Evolutionary conservation across 805 yeast genomes (phyloP).

Genomic region (Saccharomyces jurei): DNA sequence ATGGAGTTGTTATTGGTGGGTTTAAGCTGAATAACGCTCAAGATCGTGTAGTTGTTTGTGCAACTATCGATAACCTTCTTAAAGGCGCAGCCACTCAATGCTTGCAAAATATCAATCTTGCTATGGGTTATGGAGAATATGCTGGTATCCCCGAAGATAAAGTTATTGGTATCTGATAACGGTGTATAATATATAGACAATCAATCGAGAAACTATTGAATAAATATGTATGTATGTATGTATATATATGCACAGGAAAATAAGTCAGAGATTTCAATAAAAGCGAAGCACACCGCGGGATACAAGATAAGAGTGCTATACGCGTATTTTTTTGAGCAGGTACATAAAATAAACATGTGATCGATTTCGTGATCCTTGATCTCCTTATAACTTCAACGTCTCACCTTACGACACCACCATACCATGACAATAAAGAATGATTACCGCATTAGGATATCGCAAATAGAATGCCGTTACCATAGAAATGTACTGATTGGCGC

Average conservation of each 20-base stretch:
- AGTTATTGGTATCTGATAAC: conserved; percentile 26
- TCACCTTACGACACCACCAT: not conserved
- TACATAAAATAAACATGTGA: not conserved
- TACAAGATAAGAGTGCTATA: not conserved
- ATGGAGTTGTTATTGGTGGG: conserved; percentile 92
- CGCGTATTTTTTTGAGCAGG: not conserved
- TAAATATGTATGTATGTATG: no score
- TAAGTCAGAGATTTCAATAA: no score
- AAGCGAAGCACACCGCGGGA: no score
- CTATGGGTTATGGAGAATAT: conserved; percentile 84
- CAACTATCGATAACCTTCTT: conserved; percentile 89
- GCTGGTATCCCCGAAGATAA: conserved; percentile 84
- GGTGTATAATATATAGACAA: no score
- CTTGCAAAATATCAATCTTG: conserved; percentile 88
- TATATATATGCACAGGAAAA: not conserved
- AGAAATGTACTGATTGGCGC: not conserved
- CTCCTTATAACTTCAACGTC: not conserved
- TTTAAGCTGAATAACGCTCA: conserved; percentile 85
- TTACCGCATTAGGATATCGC: not conserved
- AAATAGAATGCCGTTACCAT: not conserved
- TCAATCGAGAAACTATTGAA: no score
- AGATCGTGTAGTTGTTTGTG: conserved; percentile 87
- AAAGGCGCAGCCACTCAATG: conserved; percentile 99
- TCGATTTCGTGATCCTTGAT: not conserved
- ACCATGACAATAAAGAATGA: not conserved